Evolutionary conservation across 805 yeast species (phyloP), one percentile per base, ranked within the genome.

Genomic region (Hanseniaspora valbyensis): DNA sequence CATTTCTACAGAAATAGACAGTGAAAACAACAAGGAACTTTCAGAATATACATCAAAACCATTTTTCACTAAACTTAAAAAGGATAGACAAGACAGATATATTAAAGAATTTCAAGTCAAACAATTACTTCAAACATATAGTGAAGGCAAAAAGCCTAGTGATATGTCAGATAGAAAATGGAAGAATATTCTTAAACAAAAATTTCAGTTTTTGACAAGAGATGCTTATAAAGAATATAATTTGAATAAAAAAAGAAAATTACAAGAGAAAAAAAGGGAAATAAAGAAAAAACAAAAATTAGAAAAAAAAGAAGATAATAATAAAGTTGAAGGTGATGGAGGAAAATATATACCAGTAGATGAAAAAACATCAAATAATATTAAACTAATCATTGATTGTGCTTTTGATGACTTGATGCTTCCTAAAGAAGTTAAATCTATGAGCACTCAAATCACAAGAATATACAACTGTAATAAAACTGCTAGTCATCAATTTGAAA

Each of bases 381-480:
- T 78, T 7, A 67, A 63, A 5, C 70, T 89, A 25, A 68, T 89
- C n/a, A 61, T 89, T 55, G 98, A 90, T 65, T 90, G 98, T 66
- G 83, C 75, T 14, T 90, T 90, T 64, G 97, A 92, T 60, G 92
- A 84, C 41, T 61, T 83, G 59, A 92, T 92, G 98, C 76, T 74
- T 33, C 84, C 80, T 18, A 81, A 80, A 54, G 83, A 80, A 57
- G 65, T 71, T 18, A 75, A 75, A 1, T 84, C 95, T 19, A 65
- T 90, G 60, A 76, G 87, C 6, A 75, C 79, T 45, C 98, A 90
- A 66, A 72, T 92, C 44, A 78, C 90, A 2, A 72, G 96, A 53
- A 74, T 86, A 44, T 90, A 90, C 64, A 76, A 95, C 7, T 82
- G 82, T 16, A 86, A 83, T 61, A 75, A 83, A 57, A 75, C 77